Conservation (phyloP, 139 green algal genomes). For the Chlorella sp. region DNA sequence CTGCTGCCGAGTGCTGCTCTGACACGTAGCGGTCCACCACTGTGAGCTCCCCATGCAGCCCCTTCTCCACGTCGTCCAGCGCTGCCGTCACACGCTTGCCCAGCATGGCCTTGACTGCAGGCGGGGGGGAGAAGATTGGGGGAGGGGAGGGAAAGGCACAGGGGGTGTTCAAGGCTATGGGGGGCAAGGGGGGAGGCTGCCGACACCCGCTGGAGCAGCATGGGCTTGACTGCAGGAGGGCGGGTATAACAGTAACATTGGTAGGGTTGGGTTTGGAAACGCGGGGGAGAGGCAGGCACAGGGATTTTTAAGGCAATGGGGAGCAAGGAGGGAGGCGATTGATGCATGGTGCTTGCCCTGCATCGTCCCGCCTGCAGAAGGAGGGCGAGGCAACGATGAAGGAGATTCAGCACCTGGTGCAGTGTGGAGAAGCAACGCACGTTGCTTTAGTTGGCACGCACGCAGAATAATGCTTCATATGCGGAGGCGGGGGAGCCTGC, state of each 20-base stretch:
- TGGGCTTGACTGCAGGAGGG: not conserved
- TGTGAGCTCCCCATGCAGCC: slow-evolving; percentile 31
- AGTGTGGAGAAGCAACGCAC: no score
- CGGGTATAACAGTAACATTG: not conserved
- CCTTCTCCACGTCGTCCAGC: slow-evolving; percentile 33
- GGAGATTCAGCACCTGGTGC: no score
- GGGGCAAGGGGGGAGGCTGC: not conserved
- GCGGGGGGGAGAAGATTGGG: not conserved
- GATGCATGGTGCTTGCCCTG: not conserved
- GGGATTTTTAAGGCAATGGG: not conserved
- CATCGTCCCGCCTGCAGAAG: not conserved
- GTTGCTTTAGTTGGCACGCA: no score
- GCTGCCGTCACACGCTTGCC: slow-evolving; percentile 28
- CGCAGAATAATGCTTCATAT: no score
- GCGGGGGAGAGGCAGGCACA: no score
- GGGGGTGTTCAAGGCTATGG: not conserved
- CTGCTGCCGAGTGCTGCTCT: slow-evolving; percentile 22
- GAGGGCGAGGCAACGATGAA: not conserved
- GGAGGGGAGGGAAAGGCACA: not conserved
- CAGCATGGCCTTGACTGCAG: slow-evolving; percentile 19
- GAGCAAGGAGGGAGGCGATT: not conserved
- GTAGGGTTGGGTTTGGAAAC: no score
- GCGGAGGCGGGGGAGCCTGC: no score
- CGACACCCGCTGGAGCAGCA: slow-evolving; percentile 34
- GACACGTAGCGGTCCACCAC: slow-evolving; percentile 18